Evolutionary conservation across 306 rosid species (phyloP).

Genomic region (Quercus suber): DNA sequence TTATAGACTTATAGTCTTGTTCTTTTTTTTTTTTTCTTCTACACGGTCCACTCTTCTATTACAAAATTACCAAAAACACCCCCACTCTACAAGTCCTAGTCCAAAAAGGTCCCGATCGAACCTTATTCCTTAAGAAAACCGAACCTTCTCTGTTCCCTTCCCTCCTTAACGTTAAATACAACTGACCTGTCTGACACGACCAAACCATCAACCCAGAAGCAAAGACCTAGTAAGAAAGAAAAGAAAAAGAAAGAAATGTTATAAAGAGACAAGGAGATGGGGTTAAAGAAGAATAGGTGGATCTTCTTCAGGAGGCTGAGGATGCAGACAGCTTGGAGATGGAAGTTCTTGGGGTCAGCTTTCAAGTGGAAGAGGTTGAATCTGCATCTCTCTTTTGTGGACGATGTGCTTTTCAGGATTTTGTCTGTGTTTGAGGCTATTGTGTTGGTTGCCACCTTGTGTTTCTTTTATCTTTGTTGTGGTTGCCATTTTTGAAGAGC

Average conservation of each 20-base stretch:
- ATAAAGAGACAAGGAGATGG: neutral
- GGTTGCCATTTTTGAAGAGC: constrained; percentile 56
- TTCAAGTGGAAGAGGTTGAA: constrained; percentile 50
- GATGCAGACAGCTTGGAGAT: constrained; percentile 37
- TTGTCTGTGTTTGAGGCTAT: constrained; percentile 58
- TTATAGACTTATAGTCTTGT: no score
- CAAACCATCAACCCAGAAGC: neutral
- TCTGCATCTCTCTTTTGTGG: constrained; percentile 43
- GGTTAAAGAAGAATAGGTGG: constrained; percentile 39
- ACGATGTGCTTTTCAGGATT: constrained; percentile 53
- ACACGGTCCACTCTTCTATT: neutral
- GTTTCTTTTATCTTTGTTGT: constrained; percentile 59
- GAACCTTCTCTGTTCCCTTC: neutral
- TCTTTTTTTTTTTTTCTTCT: no score
- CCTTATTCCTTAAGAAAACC: constrained; percentile 12
- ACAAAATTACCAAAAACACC: constrained; percentile 14
- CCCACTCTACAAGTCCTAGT: neutral
- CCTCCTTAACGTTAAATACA: neutral
- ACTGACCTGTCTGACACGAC: neutral
- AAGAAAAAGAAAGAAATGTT: neutral
- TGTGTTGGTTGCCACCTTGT: constrained; percentile 31
- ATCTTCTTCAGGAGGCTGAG: constrained; percentile 42
- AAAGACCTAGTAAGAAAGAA: neutral
- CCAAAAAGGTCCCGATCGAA: neutral
- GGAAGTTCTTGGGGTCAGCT: constrained; percentile 41